Base-by-base conservation (phyloP, 306 rosid species). In the Ormosia emarginata region DNA sequence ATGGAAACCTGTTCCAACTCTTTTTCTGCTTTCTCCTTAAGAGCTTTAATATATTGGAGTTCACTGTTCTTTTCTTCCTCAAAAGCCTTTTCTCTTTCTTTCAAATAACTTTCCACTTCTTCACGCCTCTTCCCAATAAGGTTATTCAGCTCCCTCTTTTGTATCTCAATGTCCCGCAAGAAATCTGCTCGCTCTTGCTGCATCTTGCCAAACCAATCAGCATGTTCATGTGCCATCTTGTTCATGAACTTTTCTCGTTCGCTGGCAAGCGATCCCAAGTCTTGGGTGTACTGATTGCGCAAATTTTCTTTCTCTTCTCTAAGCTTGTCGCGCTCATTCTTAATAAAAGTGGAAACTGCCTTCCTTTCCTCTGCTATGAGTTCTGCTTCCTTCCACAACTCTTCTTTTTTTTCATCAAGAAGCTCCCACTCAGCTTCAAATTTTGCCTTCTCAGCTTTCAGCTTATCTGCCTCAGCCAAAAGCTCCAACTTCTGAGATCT, bases 391-490 rank as follows among this genome's bases (percentile, higher is more conserved):
- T 85, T 91, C 34, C 6, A 73, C 82, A 93, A 83, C 84, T 87
- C 94, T 75, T 91, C 97, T 80, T 92, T 90, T 81, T 96, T 93
- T 37, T 91, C 99, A 83, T 96, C 99, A 81, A 96, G 92, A 74
- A 83, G 86, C 67, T 96, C 99, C 99, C 99, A 96, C 87, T 96
- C 98, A 62, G 84, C 83, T 91, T 96, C 99, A 85, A 96, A 96
- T 78, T 93, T 92, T 14, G 97, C 92, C 86, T 93, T 96, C 90
- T 96, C 99, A 36, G 74, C 85, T 79, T 91, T 81, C 86, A 93
- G 79, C 73, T 86, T 92, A 58, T 93, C 97, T 30, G 88, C 90
- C 88, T 93, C 98, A 12, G 69, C 91, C 87, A 92, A 78, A 74
- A 96, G 88, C 86, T 93, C 97, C 78, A 80, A 77, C 70, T 92